Conservation (phyloP, 2,329 filamentous ascomycete species). For the Pestalotiopsis sp. region DNA sequence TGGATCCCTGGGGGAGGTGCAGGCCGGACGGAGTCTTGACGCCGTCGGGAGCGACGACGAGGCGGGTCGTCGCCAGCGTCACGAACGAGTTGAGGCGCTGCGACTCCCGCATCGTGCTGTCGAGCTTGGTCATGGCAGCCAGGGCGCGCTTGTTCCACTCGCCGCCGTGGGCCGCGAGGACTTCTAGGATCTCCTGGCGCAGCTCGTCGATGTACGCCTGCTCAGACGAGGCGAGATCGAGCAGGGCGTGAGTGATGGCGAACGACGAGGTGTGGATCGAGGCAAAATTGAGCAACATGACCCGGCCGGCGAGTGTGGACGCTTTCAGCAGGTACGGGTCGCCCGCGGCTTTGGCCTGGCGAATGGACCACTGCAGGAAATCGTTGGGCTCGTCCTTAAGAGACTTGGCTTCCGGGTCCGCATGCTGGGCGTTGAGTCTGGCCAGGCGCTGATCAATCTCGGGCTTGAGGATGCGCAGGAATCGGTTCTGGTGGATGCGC, state of each 20-base stretch:
- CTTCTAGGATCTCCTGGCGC: slow-evolving; percentile 42
- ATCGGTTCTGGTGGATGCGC: slow-evolving; percentile 20
- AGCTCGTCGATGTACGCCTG: slow-evolving; percentile 44
- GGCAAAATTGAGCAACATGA: slow-evolving; percentile 38
- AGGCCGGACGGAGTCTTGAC: slow-evolving; percentile 37
- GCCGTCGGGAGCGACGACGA: slow-evolving; percentile 26
- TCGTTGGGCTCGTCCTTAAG: slow-evolving; percentile 19
- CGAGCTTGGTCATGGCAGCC: slow-evolving; percentile 38
- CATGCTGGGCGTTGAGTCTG: slow-evolving; percentile 17
- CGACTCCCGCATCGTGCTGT: slow-evolving; percentile 44
- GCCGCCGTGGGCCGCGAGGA: slow-evolving; percentile 29
- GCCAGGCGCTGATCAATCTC: slow-evolving; percentile 24
- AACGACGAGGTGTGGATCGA: slow-evolving; percentile 42
- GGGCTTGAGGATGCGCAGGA: slow-evolving; percentile 18
- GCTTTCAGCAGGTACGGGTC: slow-evolving; percentile 21
- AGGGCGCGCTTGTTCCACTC: slow-evolving; percentile 37
- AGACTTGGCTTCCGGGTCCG: slow-evolving; percentile 12
- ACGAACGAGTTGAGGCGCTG: slow-evolving; percentile 37
- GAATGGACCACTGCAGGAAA: slow-evolving; percentile 24
- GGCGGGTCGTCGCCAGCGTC: slow-evolving; percentile 27
- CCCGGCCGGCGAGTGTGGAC: slow-evolving; percentile 28
- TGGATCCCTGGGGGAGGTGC: slow-evolving; percentile 31
- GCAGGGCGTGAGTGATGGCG: slow-evolving; percentile 33
- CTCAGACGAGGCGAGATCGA: slow-evolving; percentile 42
- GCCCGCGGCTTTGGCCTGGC: slow-evolving; percentile 20